These are phyloP conservation scores for Salix dunnii DNA, from an alignment of 345 rosid genomes.

Conservation along the genomic window DNA sequence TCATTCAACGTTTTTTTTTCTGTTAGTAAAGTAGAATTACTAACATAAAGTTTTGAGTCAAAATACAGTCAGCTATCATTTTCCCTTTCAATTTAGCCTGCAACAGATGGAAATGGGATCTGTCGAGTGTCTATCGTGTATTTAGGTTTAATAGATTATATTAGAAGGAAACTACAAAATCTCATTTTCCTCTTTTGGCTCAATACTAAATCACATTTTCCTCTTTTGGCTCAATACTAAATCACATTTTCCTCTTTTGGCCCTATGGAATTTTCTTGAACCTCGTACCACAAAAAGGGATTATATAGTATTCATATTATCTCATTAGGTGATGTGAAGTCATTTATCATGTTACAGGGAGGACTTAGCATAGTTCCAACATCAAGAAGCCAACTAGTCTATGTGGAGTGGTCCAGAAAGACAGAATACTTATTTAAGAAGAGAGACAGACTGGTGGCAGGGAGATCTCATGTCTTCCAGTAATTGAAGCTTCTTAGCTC, in stretches of 20 bases:
- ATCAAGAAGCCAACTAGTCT: conserved; percentile 19
- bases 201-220: background rate
- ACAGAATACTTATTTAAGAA: conserved; percentile 1
- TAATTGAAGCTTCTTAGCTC: conserved; percentile 31
- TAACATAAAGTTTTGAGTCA: background rate
- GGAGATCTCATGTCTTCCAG: conserved; percentile 18
- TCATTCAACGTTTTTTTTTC: background rate
- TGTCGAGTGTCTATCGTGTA: background rate
- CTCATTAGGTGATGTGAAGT: background rate
- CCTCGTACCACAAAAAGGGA: background rate
- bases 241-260: background rate
- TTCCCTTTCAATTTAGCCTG: background rate
- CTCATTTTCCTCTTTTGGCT: background rate
- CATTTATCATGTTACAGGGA: background rate
- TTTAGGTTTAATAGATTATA: background rate
- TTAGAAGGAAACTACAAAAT: background rate
- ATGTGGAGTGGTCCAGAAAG: conserved; percentile 4
- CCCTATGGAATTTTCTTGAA: background rate
- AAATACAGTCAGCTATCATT: background rate
- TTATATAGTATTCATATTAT: background rate
- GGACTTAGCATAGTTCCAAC: conserved; percentile 19
- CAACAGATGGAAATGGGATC: background rate
- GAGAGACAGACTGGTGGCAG: conserved; percentile 14
- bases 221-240: background rate
- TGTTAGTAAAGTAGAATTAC: background rate